Conservation (phyloP, 1,139 yeast genomes). For the Diutina scorzettiae region DNA sequence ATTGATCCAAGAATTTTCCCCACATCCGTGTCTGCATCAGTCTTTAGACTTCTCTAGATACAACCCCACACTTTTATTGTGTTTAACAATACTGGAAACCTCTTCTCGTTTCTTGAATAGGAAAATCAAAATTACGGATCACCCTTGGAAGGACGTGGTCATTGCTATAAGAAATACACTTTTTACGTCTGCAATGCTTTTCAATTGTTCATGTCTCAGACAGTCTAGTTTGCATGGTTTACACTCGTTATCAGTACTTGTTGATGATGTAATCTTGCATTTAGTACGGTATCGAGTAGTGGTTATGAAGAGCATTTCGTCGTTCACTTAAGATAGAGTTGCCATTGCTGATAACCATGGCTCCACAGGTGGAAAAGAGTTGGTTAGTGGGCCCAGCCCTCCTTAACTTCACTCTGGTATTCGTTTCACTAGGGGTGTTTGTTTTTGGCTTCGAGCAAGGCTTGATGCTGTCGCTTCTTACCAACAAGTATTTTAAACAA, state of each 20-base stretch:
- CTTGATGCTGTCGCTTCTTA: conserved; percentile 45
- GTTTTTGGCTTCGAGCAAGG: conserved; percentile 57
- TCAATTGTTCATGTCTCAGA: too few species aligned
- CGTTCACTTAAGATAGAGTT: background rate
- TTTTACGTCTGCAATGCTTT: too few species aligned
- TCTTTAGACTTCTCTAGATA: too few species aligned
- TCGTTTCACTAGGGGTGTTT: conserved; percentile 48
- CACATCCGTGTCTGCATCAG: too few species aligned
- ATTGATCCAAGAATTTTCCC: too few species aligned
- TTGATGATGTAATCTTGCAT: background rate
- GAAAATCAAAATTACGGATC: too few species aligned
- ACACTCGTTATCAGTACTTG: background rate
- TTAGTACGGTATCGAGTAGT: background rate
- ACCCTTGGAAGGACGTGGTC: too few species aligned
- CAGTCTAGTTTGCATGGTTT: too few species aligned
- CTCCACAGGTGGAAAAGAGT: conserved; percentile 20
- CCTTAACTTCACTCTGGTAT: conserved; percentile 44
- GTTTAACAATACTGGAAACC: too few species aligned
- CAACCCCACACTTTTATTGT: too few species aligned
- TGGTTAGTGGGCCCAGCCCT: conserved; percentile 41
- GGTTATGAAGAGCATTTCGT: background rate
- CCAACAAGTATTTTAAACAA: conserved; percentile 59
- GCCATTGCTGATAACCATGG: background rate
- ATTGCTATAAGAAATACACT: too few species aligned
- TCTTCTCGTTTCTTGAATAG: too few species aligned